Percentiles rank a stretch among this genome's conserved stretches.
Conservation (phyloP, 2,329 filamentous ascomycete genomes). For the Pseudopithomyces chartarum region DNA sequence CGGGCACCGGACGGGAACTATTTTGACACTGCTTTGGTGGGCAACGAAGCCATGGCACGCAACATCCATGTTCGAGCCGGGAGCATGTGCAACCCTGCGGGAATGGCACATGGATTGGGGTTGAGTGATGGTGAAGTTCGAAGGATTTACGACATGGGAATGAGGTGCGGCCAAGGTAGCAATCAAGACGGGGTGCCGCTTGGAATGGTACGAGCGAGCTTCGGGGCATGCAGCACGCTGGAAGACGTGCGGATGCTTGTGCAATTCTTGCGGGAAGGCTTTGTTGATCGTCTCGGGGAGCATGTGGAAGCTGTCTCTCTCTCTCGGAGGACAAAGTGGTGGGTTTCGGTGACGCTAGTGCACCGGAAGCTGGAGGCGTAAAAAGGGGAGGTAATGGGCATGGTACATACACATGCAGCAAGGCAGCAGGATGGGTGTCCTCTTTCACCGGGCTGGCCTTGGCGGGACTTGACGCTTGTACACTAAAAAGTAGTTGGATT, state of each 20-base stretch:
- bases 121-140: constrained; percentile 62
- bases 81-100: constrained; percentile 60
- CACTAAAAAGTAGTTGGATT: too few species aligned
- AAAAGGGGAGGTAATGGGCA: too few species aligned
- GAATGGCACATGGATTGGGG: constrained; percentile 52
- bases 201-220: constrained; percentile 64
- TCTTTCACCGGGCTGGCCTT: too few species aligned
- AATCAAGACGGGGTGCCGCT: constrained; percentile 60
- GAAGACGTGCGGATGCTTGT: constrained; percentile 59
- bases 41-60: constrained; percentile 59
- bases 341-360: background rate
- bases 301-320: background rate
- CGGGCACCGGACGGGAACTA: constrained; percentile 57
- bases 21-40: constrained; percentile 64
- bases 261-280: constrained; percentile 42
- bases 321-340: background rate
- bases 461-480: too few species aligned
- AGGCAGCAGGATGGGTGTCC: too few species aligned
- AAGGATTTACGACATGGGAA: constrained; percentile 60
- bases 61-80: constrained; percentile 67
- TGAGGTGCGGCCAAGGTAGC: constrained; percentile 61
- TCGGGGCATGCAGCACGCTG: constrained; percentile 66
- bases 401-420: too few species aligned
- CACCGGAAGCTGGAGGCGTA: background rate
- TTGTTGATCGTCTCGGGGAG: constrained; percentile 2